Evolutionary conservation across 306 rosid genomes (phyloP).

Genomic region (Calophaca sinica): DNA sequence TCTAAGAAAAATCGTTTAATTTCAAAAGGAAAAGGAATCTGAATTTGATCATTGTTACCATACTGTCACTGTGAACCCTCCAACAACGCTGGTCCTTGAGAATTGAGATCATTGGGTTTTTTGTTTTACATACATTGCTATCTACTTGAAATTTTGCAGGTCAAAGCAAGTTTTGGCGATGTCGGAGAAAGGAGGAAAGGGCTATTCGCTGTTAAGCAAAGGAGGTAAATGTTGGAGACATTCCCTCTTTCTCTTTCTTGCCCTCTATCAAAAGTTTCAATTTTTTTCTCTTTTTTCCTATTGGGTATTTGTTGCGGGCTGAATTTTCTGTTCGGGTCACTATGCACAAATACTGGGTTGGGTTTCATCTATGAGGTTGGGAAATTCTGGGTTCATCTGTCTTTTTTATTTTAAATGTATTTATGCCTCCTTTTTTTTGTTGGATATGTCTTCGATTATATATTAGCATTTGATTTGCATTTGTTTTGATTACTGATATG

Average conservation of each 20-base stretch:
- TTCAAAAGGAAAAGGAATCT: background rate
- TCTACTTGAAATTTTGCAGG: slow-evolving; percentile 45
- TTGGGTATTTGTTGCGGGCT: slow-evolving; percentile 4
- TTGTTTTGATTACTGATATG: slow-evolving; percentile 35
- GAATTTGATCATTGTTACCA: background rate
- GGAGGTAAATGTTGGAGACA: slow-evolving; percentile 41
- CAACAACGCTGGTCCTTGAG: background rate
- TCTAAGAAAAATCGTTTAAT: background rate
- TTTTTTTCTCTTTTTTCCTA: background rate
- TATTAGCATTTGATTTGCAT: slow-evolving; percentile 12
- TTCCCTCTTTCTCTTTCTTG: slow-evolving; percentile 2
- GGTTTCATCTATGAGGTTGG: slow-evolving; percentile 22
- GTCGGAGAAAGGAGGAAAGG: slow-evolving; percentile 82
- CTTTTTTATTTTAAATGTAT: background rate
- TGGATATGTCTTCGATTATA: background rate
- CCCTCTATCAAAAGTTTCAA: slow-evolving; percentile 14
- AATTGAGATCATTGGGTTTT: slow-evolving; percentile 29
- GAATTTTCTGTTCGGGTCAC: slow-evolving; percentile 38
- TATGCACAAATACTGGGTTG: slow-evolving; percentile 18
- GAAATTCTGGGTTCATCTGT: background rate
- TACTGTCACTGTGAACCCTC: slow-evolving; percentile 15
- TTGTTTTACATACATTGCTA: slow-evolving; percentile 42
- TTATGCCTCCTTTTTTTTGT: background rate
- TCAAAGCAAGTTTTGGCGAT: slow-evolving; percentile 44
- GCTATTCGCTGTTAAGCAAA: slow-evolving; percentile 51